Percentiles rank a stretch among this genome's conserved stretches.
Evolutionary conservation across 108 stramenopile species (phyloP).

Genomic region (Nitzschia putrida): DNA sequence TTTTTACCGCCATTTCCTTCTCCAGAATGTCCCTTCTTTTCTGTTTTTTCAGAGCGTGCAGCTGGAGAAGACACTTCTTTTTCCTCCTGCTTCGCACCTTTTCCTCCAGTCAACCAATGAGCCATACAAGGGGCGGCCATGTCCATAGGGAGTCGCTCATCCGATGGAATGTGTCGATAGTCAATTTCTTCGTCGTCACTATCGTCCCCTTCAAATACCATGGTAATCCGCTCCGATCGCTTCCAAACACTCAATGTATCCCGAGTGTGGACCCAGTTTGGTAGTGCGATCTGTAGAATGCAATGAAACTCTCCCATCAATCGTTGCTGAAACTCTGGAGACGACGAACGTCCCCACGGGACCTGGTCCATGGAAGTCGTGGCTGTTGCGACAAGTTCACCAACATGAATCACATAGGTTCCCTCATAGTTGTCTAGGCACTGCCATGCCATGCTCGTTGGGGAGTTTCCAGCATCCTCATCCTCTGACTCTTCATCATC

Average conservation of each 20-base stretch:
- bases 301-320: constrained; percentile 84
- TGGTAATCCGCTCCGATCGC: constrained; percentile 66
- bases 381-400: constrained; percentile 71
- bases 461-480: constrained; percentile 31
- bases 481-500: constrained; percentile 26
- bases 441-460: constrained; percentile 63
- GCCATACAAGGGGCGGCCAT: constrained; percentile 41
- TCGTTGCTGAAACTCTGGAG: constrained; percentile 74
- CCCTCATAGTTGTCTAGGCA: constrained; percentile 77
- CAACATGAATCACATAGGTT: constrained; percentile 82
- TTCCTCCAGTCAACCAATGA: constrained; percentile 25
- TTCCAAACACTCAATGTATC: constrained; percentile 87
- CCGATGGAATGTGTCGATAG: constrained; percentile 76
- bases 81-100: too few relatives aligned
- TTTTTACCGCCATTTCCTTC: too few relatives aligned
- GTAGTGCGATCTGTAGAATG: constrained; percentile 62
- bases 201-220: constrained; percentile 73
- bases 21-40: too few relatives aligned
- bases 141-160: constrained; percentile 68
- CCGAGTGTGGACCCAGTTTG: constrained; percentile 81
- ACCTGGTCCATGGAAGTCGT: constrained; percentile 73
- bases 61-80: too few relatives aligned
- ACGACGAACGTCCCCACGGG: constrained; percentile 84
- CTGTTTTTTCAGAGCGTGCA: too few relatives aligned
- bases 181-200: constrained; percentile 66